Base-by-base conservation (phyloP, 2,329 filamentous ascomycete genomes). In the Aspergillus transmontanensis region DNA sequence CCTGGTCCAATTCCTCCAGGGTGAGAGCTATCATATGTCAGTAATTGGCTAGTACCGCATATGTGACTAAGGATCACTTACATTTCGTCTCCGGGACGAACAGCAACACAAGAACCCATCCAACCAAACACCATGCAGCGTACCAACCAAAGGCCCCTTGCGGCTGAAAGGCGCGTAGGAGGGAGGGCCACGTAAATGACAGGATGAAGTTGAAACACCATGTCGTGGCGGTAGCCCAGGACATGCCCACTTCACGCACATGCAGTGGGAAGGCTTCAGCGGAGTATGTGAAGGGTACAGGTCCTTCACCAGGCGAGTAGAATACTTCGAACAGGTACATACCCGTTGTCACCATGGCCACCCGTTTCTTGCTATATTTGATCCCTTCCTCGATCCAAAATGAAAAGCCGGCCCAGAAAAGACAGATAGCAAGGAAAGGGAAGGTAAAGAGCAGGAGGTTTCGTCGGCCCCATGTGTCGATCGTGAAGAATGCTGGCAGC, bases 381-480 rank as follows among this genome's bases (percentile, higher is more conserved):
- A 70, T 66, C 2, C 64, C 71, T 12, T 62, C 71, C 62, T 76
- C 81, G 51, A 84, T 83, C 73, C 78, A 83, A 72, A 85, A 85
- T 2, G 80, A 82, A 64, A 84, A 84, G 1, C 83, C 83, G 0
- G 82, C 79, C 73, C 82, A 84, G 57, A 76, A 80, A 45, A 71
- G 64, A 19, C 62, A 68, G 28, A 82, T 72, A 6, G 78, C 77
- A 80, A 90, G 87, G 48, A 89, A 79, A 0, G 88, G 87, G 69
- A 90, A 89, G 0, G 87, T 90, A 7, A 83, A 83, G 1, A 90
- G 78, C 1, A 90, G 80, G 6, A 90, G 78, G 65, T 87, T 88
- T 5, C 88, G 82, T 2, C 89, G 83, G 6, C 88, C 89, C 68
- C 86, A 90, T 0, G 84, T 88, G 71, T 90, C 88, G 59, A 90